Evolutionary conservation across 83 land plant genomes (phyloP), one percentile per base, ranked within the genome.

Genomic region (Picea engelmannii): DNA sequence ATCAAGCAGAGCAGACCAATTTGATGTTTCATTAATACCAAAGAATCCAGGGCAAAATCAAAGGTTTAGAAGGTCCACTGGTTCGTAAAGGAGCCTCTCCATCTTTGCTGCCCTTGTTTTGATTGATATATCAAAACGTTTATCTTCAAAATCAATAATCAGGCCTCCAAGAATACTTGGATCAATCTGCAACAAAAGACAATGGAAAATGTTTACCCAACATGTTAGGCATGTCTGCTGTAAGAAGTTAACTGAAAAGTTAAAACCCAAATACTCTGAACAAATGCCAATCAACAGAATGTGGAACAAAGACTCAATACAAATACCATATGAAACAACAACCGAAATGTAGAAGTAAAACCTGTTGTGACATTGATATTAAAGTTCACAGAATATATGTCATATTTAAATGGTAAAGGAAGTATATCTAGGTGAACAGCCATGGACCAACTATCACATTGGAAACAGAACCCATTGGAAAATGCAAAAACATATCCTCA

Each of bases 141-240:
- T 93, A 69, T 86, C 89, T 42, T 78, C 90, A 71, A 86, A 89
- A 42, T 95, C 96, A 60, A 95, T 83, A 70, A 93, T 89, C 42
- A 95, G 64, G 21, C 97, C 97, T 63, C 95, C 97, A 68, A 95
- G 87, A 80, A 95, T 93, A 78, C 87, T 93, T 15, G 85, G 87
- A 85, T 95, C 96, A 75, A 93, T 84, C 93, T 92, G 82, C 75
- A 71, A 25, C 49, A 11, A 49, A 20, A 38, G 38, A 66, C 47
- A 38, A 7, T 73, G 52, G n/a, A 73, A 73, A 73, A 4, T n/a
- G 25, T 44, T 6, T 9, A 47, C 23, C n/a, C 58, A n/a, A 69
- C 17, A 38, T 69, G 74, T 38, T 35, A 38, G 47, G 17, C 55
- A 49, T 49, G 55, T 49, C 55, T 9, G 55, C 9, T 9, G 55